Evolutionary conservation across 768 basidiomycete species (phyloP), one percentile per base, ranked within the genome.

Genomic region (Tricholoma furcatifolium): DNA sequence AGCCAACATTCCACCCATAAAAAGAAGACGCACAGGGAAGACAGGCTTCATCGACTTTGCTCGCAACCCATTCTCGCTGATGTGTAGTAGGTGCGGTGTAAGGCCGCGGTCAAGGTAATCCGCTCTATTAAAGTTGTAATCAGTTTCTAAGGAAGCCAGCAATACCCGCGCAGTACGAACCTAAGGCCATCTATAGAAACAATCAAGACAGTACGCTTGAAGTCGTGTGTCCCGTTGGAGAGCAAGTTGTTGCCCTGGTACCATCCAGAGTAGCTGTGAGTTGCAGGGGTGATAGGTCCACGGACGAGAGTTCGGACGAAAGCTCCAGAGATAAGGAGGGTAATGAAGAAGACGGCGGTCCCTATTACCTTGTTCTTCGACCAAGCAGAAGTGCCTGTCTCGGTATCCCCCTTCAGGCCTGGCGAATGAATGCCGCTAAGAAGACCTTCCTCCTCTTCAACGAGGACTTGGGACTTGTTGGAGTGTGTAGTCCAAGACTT

Each of bases 1-100:
- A 24, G 10, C 12, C n/a, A 23, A 20, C 21, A 10, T 1, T 10
- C 3, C 6, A 9, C 14, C n/a, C 9, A 27, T 1, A 12, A 21
- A 20, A 30, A 3, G 5, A 9, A 4, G 18, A 65, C 85, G 60
- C 55, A 91, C 91, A 5, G 94, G 94, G 59, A 95, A 95, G 6
- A 93, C 67, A n/a, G 94, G 90, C 43, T 77, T 75, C 84, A 96
- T 85, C 4, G 82, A 89, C 67, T 95, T 91, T 2, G 94, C 93
- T 31, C 91, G 78, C n/a, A 95, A 62, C 1, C 93, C 93, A 63
- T 86, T 77, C 70, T 87, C 81, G 63, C 89, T 89, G 53, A 93
- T 86, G 52, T 83, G 81, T 40, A 93, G 72, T 11, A 95, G 69
- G 66, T 95, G 86, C 1, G 93, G 92, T 0, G 93, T 94, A 38